Evolutionary conservation across 148 eudicot species (phyloP).

Genomic region (Rhododendron ferrugineum): DNA sequence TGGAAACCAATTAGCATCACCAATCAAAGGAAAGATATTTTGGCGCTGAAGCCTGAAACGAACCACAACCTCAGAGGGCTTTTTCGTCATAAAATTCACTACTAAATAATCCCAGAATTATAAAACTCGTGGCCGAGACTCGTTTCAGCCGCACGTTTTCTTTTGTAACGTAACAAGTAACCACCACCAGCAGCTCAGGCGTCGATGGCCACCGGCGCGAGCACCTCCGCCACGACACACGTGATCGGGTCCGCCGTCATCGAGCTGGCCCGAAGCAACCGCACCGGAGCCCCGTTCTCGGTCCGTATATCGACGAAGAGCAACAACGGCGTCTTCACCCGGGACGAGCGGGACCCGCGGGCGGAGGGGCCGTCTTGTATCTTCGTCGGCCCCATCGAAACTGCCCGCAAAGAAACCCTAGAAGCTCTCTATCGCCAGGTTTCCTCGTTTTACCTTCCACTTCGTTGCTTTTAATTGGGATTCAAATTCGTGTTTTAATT

Average conservation of each 20-base stretch:
- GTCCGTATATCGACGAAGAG: conserved; percentile 29
- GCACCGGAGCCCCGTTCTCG: conserved; percentile 30
- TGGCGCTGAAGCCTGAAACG: background rate
- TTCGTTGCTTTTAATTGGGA: background rate
- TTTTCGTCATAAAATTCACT: background rate
- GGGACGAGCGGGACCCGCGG: conserved; percentile 17
- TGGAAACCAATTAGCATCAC: background rate
- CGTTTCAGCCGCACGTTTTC: background rate
- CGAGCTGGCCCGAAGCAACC: conserved; percentile 18
- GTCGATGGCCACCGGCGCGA: conserved; percentile 45
- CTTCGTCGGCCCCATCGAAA: conserved; percentile 77
- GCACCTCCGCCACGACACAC: conserved; percentile 25
- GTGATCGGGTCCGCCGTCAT: conserved; percentile 24
- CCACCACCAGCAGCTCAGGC: background rate
- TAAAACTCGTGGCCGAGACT: background rate
- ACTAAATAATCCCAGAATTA: background rate
- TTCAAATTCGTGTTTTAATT: background rate
- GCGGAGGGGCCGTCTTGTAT: conserved; percentile 78
- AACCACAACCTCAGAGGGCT: background rate
- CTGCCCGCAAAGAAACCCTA: conserved; percentile 83
- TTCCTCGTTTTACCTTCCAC: background rate
- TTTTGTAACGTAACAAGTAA: background rate
- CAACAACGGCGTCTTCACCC: conserved; percentile 16
- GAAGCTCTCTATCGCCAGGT: conserved; percentile 95
- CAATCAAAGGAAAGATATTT: background rate